Percentiles rank a stretch among this genome's conserved stretches.
Conservation (phyloP, 768 basidiomycete species). For the Goffeauzyma gilvescens region DNA sequence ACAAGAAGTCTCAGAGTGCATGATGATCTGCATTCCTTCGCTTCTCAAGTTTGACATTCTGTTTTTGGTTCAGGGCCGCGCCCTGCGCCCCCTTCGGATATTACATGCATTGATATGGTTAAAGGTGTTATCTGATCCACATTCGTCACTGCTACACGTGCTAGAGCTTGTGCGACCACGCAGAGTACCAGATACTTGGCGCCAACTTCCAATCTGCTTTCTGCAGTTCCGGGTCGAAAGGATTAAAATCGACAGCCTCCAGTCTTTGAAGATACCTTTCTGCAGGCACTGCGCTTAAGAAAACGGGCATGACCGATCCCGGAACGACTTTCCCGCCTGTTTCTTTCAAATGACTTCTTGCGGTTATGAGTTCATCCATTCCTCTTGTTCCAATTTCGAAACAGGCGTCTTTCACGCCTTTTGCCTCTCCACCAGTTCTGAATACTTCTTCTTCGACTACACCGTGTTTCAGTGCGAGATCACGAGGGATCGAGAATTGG, state of each 20-base stretch:
- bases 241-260: slow-evolving; percentile 27
- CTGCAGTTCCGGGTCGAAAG: slow-evolving; percentile 26
- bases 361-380: slow-evolving; percentile 32
- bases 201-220: slow-evolving; percentile 29
- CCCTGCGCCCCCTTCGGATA: too few species aligned
- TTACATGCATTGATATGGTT: too few species aligned
- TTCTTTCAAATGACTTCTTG: slow-evolving; percentile 26
- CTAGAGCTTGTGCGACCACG: slow-evolving; percentile 18
- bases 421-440: slow-evolving; percentile 39
- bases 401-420: slow-evolving; percentile 22
- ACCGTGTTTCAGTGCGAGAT: slow-evolving; percentile 19
- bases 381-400: slow-evolving; percentile 30
- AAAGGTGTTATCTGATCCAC: too few species aligned
- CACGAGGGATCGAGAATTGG: slow-evolving; percentile 20
- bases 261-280: slow-evolving; percentile 27
- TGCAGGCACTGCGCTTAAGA: slow-evolving; percentile 26
- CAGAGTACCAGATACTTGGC: slow-evolving; percentile 25
- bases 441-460: slow-evolving; percentile 30
- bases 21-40: too few species aligned
- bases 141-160: too few species aligned
- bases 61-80: too few species aligned
- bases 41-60: too few species aligned
- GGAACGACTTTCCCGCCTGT: slow-evolving; percentile 21
- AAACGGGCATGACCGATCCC: slow-evolving; percentile 20
- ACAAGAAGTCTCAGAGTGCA: too few species aligned